Evolutionary conservation across 2,329 filamentous ascomycete species (phyloP), one percentile per base, ranked within the genome.

Genomic region (Hypoxylon sp.): DNA sequence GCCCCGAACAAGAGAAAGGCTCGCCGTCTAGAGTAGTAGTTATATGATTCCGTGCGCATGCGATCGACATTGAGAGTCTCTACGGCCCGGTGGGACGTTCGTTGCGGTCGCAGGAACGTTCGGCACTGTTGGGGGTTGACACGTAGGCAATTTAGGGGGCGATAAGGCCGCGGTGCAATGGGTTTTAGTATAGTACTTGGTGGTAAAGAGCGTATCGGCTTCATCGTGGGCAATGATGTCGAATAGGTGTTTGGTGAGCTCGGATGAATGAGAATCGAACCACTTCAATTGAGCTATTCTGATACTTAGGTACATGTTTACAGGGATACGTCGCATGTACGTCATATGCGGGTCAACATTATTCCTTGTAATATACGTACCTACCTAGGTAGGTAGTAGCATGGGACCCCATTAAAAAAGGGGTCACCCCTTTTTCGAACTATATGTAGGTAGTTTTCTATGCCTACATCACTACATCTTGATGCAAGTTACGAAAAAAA

Each of bases 1-100:
- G 83, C 81, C 19, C 87, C 87, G 14, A 82, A 83, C 17, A 83
- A 76, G 9, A 89, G 81, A 70, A 88, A 88, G 11, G 83, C 82
- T 3, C 80, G 85, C 42, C 85, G 82, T 63, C 84, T 83, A 31
- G 80, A 79, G 68, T 88, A 80, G 75, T 88, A 88, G 54, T 86
- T 81, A 57, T 81, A 79, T 11, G 83, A 80, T 63, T 84, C 77
- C 42, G 79, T 76, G 47, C 83, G 80, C 69, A 89, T 82, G 63
- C 80, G 82, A 66, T 81, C 78, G 68, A 89, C 73, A 70, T 89
- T 83, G 67, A 88, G 80, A 26, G 81, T 82, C 65, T 88, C 85
- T 54, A 83, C 76, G 8, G 83, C 78, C 31, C 82, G 80, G 24
- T 78, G 69, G 17, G 75, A 69, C 6, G 70, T 35, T 19, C 68